Evolutionary conservation across 108 stramenopile genomes (phyloP), one percentile per base, ranked within the genome.

Genomic region (Skeletonema costatum): DNA sequence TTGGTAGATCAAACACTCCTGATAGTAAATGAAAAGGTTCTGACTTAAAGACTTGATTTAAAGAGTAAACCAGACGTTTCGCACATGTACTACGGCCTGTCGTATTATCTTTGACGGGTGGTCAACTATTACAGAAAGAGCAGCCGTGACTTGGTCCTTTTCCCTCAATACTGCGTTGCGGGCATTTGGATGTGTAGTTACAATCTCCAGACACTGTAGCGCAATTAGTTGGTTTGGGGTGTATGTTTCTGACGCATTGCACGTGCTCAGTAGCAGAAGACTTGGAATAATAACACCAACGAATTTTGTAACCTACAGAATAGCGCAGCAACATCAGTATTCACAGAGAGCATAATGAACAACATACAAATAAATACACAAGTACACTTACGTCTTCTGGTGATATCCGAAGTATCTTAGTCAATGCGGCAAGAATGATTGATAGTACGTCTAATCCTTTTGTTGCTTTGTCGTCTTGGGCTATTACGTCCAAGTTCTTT

Each of bases 151-250:
- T 69, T 77, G 82, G 12, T 77, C 76, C 62, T 66, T 76, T 70
- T 83, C 82, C 25, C 75, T 66, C 66, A 83, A 68, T 17, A 72
- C 60, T 32, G 71, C 46, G 44, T 76, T 64, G 39, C 62, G 70
- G 53, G 76, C 76, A 16, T 60, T 16, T 30, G 70, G 75, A 31
- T 51, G 60, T 48, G 67, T 46, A 29, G 76, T 65, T 36, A 73
- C 61, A 53, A 50, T 73, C 69, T 76, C 76, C 53, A 83, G 82
- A 46, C 82, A 83, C 42, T 83, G 82, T 9, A 83, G 46, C 14
- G 71, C 72, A 32, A 83, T 13, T 7, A 83, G 50, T 33, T 73
- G 76, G 5, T 33, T 83, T 41, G 82, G 82, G 44, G 73, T 64
- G 68, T 58, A 77, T n/a, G 51, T 16, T 51, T 73, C 46, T 36